Evolutionary conservation across 768 basidiomycete species (phyloP), one percentile per base, ranked within the genome.

Genomic region (Amanita phalloides): DNA sequence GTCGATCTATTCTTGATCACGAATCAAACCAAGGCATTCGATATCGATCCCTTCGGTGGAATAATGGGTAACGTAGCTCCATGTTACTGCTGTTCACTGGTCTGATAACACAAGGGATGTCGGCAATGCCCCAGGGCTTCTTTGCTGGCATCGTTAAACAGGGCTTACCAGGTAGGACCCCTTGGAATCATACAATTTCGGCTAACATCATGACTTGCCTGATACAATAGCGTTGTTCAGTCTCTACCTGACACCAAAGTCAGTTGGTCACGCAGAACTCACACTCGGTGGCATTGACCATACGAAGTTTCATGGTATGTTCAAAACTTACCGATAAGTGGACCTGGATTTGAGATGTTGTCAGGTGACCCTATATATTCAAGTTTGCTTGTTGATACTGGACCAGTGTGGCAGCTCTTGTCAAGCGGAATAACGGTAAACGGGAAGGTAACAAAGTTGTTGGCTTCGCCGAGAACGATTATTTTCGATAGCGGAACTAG

Each of bases 401-500:
- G 32, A 32, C 32, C 32, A 32, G 3, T 3, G 2, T 82, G 78
- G 78, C 61, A 66, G 53, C 66, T 79, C 10, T 53, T 52, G 21
- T 79, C 77, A 4, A 66, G 74, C 32, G 60, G 65, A 32, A 63
- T 80, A 32, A 11, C 32, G 0, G 10, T 32, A 11, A 39, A 71
- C 63, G 23, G 78, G 25, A 67, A 73, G 61, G 75, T 76, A 2
- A 76, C 64, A 9, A 63, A 66, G 5, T 50, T 69, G 6, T 62
- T 80, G 46, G 68, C 67, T 46, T 59, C 62, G 9, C 55, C 59
- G 38, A 70, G 76, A 25, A 70, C 57, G 45, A 67, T 81, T 58
- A 77, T 80, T 43, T 80, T 80, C 56, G 79, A 81, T 61, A 75
- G 72, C 53, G 78, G 80, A 32, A 79, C 78, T 20, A 77, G 75